A percentile compares a stretch with the other conserved stretches of the same genome.
Evolutionary conservation across 306 rosid genomes (phyloP).

Genomic region (Boehmeria nivea): DNA sequence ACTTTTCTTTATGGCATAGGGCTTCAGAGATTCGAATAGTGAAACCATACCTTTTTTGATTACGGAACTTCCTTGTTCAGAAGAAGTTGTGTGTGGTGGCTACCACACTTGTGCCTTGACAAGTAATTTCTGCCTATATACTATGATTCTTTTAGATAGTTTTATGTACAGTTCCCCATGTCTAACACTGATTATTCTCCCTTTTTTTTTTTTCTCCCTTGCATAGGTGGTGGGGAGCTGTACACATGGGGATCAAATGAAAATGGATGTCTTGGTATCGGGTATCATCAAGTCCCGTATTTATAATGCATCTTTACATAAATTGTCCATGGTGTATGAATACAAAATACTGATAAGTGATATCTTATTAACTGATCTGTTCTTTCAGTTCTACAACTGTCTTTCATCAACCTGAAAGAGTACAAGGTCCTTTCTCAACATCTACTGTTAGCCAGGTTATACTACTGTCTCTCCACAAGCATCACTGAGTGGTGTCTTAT

Average conservation of each 20-base stretch:
- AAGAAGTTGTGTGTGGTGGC: conserved; percentile 92
- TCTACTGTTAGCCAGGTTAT: conserved; percentile 68
- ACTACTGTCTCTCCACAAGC: conserved; percentile 2
- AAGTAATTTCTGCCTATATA: conserved; percentile 38
- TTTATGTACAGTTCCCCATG: too few relatives aligned
- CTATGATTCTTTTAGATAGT: not conserved
- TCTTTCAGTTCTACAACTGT: conserved; percentile 53
- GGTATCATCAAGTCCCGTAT: conserved; percentile 43
- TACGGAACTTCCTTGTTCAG: conserved; percentile 55
- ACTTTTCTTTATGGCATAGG: conserved; percentile 36
- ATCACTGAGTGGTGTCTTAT: not conserved
- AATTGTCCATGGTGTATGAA: not conserved
- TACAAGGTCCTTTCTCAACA: conserved; percentile 68
- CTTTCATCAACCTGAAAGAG: conserved; percentile 68
- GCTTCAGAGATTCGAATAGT: conserved; percentile 35
- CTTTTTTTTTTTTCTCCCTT: conserved; percentile 20
- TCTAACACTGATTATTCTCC: too few relatives aligned
- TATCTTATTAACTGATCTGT: conserved; percentile 1
- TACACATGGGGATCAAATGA: conserved; percentile 99
- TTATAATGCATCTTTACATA: not conserved
- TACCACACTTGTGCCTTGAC: conserved; percentile 84
- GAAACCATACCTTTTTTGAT: conserved; percentile 48
- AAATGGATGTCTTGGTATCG: conserved; percentile 93
- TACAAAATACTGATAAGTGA: conserved; percentile 13
- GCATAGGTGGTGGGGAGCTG: conserved; percentile 67